phyloP scores from a whole-genome alignment of 495 filamentous ascomycete species.

The Hypoxylon fragiforme region DNA sequence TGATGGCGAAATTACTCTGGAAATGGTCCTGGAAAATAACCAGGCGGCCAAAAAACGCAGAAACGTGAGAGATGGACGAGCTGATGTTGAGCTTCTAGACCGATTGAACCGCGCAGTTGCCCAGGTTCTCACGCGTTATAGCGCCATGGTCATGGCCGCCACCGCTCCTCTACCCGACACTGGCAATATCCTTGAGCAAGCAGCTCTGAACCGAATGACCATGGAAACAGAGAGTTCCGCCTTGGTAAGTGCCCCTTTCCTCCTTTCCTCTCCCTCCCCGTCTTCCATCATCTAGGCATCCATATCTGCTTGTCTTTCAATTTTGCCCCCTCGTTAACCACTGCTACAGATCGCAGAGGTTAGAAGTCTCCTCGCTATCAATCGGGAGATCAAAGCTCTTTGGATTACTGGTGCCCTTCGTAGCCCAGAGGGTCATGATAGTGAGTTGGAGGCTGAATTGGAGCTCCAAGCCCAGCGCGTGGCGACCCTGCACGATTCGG shows the following conservation, averaged over 20 bases:
- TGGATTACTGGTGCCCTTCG: constrained; percentile 49
- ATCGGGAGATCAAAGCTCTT: constrained; percentile 46
- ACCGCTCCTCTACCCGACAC: constrained; percentile 33
- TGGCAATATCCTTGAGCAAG: constrained; percentile 39
- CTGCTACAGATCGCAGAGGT: constrained; percentile 33
- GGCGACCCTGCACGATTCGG: constrained; percentile 9
- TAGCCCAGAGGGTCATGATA: constrained; percentile 40
- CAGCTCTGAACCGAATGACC: constrained; percentile 42
- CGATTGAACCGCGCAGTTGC: constrained; percentile 45
- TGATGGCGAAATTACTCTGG: too few relatives aligned
- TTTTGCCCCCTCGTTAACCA: not conserved
- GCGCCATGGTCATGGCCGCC: constrained; percentile 39
- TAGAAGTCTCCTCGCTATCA: constrained; percentile 45
- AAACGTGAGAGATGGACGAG: too few relatives aligned
- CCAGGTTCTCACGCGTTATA: constrained; percentile 42
- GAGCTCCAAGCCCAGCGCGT: constrained; percentile 15
- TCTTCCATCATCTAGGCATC: not conserved
- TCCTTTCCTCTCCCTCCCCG: not conserved
- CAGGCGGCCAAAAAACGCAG: too few relatives aligned
- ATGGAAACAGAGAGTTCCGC: constrained; percentile 40
- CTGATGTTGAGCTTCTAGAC: too few relatives aligned
- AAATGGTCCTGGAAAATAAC: too few relatives aligned
- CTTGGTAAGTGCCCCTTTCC: constrained; percentile 29
- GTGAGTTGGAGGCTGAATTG: constrained; percentile 35
- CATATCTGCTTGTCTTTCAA: not conserved